A percentile compares a stretch with the other conserved stretches of the same genome.
These are phyloP conservation scores for Harringtonia lauricola DNA, from an alignment of 2,329 filamentous ascomycete species.

Conservation along the genomic window DNA sequence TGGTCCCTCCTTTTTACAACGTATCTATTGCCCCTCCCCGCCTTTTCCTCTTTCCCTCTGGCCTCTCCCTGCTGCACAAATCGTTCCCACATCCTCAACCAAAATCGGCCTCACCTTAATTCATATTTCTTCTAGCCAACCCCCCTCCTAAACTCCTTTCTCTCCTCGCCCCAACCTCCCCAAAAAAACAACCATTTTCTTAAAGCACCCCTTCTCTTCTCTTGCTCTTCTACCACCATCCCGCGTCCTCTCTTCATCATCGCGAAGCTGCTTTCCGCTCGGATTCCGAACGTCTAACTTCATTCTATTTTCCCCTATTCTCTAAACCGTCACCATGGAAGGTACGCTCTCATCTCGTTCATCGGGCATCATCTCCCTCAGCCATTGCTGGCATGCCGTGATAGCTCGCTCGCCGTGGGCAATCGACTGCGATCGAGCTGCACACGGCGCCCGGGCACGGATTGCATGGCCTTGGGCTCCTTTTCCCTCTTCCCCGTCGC, in stretches of 20 bases:
- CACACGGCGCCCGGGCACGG: neutral
- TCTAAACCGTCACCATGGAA: constrained; percentile 44
- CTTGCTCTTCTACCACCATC: neutral
- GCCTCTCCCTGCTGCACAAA: neutral
- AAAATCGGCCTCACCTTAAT: constrained; percentile 9
- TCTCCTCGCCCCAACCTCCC: constrained; percentile 11
- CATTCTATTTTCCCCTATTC: constrained; percentile 14
- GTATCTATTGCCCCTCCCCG: constrained; percentile 5
- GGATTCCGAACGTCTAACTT: neutral
- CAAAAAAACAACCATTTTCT: constrained; percentile 1
- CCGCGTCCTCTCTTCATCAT: neutral
- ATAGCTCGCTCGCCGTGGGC: too few relatives aligned
- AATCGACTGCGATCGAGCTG: too few relatives aligned
- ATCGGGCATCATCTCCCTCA: neutral
- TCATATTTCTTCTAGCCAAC: constrained; percentile 6
- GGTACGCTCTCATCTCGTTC: constrained; percentile 22
- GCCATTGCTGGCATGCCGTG: constrained; percentile 4
- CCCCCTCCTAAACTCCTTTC: constrained; percentile 1
- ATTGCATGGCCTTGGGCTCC: neutral
- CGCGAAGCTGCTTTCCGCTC: neutral
- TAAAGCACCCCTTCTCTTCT: neutral
- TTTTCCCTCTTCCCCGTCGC: neutral
- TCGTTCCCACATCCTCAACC: constrained; percentile 7
- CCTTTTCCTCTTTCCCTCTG: constrained; percentile 1
- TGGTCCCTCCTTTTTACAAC: neutral